These are phyloP conservation scores for Triticum aestivum DNA, from an alignment of 176 grass and related monocot genomes.

Conservation along the genomic window IWGSC_CS_RefSeq_v2.1 NC_057799.1:618827588-618828087, in stretches of 20 bases:
- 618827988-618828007: background rate
- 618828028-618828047: background rate
- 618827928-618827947: background rate
- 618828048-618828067: background rate
- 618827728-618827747: background rate
- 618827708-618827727: constrained; percentile 7
- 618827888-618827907: background rate
- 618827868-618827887: no score
- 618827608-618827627: background rate
- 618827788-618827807: background rate
- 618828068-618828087: background rate
- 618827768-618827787: constrained; percentile 12
- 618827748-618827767: background rate
- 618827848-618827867: no score
- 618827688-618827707: constrained; percentile 20
- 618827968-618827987: background rate
- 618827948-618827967: background rate
- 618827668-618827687: constrained; percentile 16
- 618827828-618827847: background rate
- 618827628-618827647: background rate
- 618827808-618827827: background rate
- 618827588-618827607: background rate
- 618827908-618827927: background rate
- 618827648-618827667: background rate
- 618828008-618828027: background rate